Conservation (phyloP, 139 green algal genomes). For the Coccomyxa sp. region DNA sequence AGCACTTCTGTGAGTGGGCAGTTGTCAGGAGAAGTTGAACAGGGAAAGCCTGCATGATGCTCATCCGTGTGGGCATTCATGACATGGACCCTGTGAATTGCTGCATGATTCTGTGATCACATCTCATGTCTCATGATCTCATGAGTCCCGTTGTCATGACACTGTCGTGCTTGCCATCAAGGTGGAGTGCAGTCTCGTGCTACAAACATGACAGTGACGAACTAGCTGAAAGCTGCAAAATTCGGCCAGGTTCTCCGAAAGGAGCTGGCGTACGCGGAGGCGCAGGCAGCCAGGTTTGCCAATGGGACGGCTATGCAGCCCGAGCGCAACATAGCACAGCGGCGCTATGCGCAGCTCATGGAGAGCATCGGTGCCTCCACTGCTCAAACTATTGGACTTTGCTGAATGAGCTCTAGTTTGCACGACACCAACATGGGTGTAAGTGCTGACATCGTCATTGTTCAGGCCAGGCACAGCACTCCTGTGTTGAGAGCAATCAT, state of each 20-base stretch:
- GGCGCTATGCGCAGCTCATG: constrained; percentile 12
- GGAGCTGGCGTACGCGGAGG: constrained; percentile 16
- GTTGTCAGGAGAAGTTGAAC: too few relatives aligned
- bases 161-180: neutral
- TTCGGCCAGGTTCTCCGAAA: neutral
- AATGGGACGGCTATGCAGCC: constrained; percentile 2
- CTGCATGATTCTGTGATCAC: too few relatives aligned
- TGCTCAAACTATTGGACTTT: neutral
- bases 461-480: neutral
- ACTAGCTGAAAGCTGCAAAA: too few relatives aligned
- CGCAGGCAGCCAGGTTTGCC: constrained; percentile 1
- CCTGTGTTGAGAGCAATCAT: neutral
- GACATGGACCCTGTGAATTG: too few relatives aligned
- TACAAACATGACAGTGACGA: neutral
- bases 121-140: neutral
- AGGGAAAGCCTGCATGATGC: neutral
- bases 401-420: neutral
- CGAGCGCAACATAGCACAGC: constrained; percentile 3
- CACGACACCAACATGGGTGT: too few relatives aligned
- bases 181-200: too few relatives aligned
- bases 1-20: too few relatives aligned
- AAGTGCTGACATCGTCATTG: too few relatives aligned
- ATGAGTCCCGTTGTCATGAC: neutral
- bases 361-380: neutral
- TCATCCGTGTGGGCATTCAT: neutral